Evolutionary conservation across 2,329 filamentous ascomycete genomes (phyloP), one percentile per base, ranked within the genome.

Genomic region (Aspergillus sp.): DNA sequence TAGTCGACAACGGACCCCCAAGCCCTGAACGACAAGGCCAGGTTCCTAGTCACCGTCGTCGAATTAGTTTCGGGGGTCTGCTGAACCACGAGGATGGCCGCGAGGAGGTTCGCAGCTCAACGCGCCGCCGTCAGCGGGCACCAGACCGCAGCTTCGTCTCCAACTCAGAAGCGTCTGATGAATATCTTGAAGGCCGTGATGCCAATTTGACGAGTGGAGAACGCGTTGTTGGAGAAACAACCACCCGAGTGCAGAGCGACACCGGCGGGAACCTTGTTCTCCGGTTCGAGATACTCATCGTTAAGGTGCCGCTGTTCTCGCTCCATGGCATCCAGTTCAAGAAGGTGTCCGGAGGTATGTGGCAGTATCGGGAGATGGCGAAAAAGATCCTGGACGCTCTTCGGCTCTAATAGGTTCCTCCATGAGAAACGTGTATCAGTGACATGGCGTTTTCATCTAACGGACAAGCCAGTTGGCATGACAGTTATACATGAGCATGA

Each of bases 291-390:
- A 96, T 98, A 62, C 87, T 97, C 65, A 95, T 99, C 66, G 95
- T 99, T 72, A 99, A 99, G 77, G 92, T 99, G 24, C 95, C 95
- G 12, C 80, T 99, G 51, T 86, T 99, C 60, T 92, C 89, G 42
- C 78, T 99, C 57, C 93, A 99, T 70, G 95, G 95, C 49, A 93
- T 99, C 61, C 95, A 98, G 74, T 99, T 99, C 80, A 99, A 99
- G 82, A 92, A 95, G 72, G 88, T 98, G 65, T 86, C 90, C 57
- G 93, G 95, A 37, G 93, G 96, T 59, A 98, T 95, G 58, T 98
- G 93, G 93, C 93, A 97, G 75, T 99, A 96, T 79, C 96, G 97
- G 80, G 93, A 91, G 70, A 96, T 98, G 92, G 95, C 95, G 37
- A 93, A 96, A 75, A 92, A 92, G 68, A 97, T 99, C 68, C 80